Conservation (phyloP, 78 protist genomes). For the Blattamonas nauphoetae region DNA sequence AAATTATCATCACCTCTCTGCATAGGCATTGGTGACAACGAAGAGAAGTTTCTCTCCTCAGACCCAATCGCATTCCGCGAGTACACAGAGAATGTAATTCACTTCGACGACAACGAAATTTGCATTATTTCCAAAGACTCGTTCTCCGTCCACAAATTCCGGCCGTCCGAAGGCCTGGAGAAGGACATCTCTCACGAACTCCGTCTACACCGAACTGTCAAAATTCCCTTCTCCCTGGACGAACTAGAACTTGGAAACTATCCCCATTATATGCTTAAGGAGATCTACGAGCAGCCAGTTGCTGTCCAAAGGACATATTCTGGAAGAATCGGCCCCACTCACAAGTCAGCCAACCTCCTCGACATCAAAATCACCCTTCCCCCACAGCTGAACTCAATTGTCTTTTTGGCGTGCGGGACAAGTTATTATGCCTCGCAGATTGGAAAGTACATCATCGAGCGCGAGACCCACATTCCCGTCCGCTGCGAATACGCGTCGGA, state of each 20-base stretch:
- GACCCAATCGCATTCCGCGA: neutral
- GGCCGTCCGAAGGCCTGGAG: neutral
- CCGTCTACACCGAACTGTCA: neutral
- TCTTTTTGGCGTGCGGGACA: conserved; percentile 80
- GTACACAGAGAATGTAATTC: neutral
- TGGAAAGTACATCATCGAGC: conserved; percentile 28
- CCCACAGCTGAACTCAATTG: conserved; percentile 30
- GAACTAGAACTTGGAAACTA: conserved; percentile 50
- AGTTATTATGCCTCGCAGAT: conserved; percentile 48
- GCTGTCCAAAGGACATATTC: conserved; percentile 17
- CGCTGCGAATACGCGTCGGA: conserved; percentile 40
- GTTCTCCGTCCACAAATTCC: neutral
- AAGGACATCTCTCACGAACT: neutral
- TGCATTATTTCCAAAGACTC: neutral
- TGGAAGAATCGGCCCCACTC: conserved; percentile 5
- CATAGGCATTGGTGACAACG: neutral
- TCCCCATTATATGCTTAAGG: conserved; percentile 86
- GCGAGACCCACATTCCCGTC: neutral
- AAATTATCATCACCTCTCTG: neutral
- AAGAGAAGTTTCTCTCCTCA: neutral
- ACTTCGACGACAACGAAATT: neutral
- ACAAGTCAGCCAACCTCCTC: too few species aligned
- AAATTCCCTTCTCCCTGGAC: conserved; percentile 1
- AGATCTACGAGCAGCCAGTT: conserved; percentile 89
- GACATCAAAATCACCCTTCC: neutral